These are phyloP conservation scores for Millerago galiae DNA, from an alignment of 805 yeast genomes.

Conservation along the genomic window DNA sequence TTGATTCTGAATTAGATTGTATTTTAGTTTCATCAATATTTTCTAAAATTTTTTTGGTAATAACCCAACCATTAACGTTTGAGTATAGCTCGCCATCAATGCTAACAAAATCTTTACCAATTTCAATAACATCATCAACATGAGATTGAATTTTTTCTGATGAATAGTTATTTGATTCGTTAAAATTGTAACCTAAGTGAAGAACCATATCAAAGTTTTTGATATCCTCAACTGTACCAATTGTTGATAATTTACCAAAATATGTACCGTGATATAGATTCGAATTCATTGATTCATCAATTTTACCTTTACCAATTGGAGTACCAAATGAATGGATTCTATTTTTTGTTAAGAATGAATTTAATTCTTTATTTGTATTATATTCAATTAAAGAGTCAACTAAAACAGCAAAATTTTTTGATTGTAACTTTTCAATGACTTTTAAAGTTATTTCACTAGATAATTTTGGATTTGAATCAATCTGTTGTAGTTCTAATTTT, in stretches of 20 bases:
- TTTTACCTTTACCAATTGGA: conserved; percentile 12
- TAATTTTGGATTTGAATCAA: conserved; percentile 16
- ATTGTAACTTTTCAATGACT: conserved; percentile 45
- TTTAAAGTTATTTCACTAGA: conserved; percentile 32
- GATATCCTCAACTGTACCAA: conserved; percentile 38
- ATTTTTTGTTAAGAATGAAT: conserved; percentile 36
- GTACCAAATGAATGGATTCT: conserved; percentile 18
- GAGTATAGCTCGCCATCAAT: conserved; percentile 13
- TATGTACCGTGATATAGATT: conserved; percentile 59
- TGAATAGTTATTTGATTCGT: conserved; percentile 45
- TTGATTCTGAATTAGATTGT: background rate
- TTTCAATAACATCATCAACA: conserved; percentile 17
- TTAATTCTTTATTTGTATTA: conserved; percentile 30
- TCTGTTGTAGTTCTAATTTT: conserved; percentile 21
- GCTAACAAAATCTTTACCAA: conserved; percentile 22
- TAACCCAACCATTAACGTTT: conserved; percentile 15
- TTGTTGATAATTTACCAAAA: conserved; percentile 49
- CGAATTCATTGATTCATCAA: conserved; percentile 38
- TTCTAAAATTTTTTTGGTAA: conserved; percentile 12
- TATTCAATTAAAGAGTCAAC: conserved; percentile 62
- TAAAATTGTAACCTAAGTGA: conserved; percentile 57
- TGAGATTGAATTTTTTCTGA: conserved; percentile 6
- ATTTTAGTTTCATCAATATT: conserved; percentile 9
- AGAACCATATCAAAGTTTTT: conserved; percentile 55
- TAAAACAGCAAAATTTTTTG: conserved; percentile 54